A percentile compares a stretch with the other conserved stretches of the same genome.
Evolutionary conservation across 2,329 filamentous ascomycete species (phyloP).

Genomic region (Colletotrichum tropicale): DNA sequence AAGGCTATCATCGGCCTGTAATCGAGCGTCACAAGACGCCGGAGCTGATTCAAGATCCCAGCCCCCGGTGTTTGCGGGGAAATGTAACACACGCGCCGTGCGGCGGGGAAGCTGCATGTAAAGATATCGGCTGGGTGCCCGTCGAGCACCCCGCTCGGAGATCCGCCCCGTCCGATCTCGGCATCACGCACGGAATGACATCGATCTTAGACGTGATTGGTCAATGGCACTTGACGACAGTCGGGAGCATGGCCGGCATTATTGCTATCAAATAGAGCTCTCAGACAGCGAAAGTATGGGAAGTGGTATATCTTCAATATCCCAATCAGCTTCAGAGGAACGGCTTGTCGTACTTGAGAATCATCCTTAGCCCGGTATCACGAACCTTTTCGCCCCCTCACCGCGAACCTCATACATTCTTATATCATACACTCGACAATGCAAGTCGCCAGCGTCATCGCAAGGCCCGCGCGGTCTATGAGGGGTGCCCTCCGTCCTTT

Average conservation of each 20-base stretch:
- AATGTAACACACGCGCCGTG: not conserved
- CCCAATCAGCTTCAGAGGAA: not conserved
- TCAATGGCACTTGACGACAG: not conserved
- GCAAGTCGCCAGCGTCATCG: not conserved
- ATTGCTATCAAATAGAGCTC: not conserved
- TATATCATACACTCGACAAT: not conserved
- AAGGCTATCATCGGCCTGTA: not conserved
- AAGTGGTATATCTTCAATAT: not conserved
- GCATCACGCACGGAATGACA: conserved; percentile 1
- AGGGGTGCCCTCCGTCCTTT: not conserved
- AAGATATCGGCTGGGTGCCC: conserved; percentile 5
- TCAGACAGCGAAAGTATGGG: not conserved
- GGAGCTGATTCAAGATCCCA: not conserved
- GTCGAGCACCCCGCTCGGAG: not conserved
- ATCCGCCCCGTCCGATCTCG: conserved; percentile 12
- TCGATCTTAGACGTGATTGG: not conserved
- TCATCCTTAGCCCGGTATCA: not conserved
- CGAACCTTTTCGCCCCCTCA: not conserved
- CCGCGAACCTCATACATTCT: not conserved
- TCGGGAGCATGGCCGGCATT: conserved; percentile 5
- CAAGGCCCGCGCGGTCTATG: not conserved
- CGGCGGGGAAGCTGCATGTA: not conserved
- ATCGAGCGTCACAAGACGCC: not conserved
- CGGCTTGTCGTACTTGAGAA: not conserved
- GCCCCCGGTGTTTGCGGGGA: not conserved